These are phyloP conservation scores for Rachicladosporium sp. DNA, from an alignment of 2,329 filamentous ascomycete genomes.

Conservation along the genomic window DNA sequence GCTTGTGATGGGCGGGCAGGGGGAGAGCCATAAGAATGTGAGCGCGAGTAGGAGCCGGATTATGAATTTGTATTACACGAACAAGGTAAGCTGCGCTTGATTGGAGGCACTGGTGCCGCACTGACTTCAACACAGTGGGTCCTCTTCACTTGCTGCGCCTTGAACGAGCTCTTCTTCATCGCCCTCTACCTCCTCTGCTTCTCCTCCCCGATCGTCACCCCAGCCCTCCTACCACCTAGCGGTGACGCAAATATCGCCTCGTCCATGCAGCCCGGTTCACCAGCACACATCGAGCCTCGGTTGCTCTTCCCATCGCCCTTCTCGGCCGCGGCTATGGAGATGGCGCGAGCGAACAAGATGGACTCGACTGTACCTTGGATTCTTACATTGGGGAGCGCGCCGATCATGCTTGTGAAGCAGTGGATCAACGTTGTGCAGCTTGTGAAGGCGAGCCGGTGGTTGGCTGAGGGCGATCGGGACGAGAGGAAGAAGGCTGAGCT, in stretches of 20 bases:
- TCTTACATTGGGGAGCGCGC: conserved; percentile 65
- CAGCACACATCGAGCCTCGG: conserved; percentile 55
- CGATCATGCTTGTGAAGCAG: conserved; percentile 86
- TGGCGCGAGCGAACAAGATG: conserved; percentile 80
- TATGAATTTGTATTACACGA: conserved; percentile 91
- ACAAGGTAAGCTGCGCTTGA: conserved; percentile 75
- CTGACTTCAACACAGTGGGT: conserved; percentile 62
- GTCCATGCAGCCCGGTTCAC: conserved; percentile 47
- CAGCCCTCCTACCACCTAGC: conserved; percentile 58
- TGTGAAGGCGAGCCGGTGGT: conserved; percentile 80
- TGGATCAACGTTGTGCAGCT: conserved; percentile 89
- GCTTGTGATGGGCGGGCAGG: conserved; percentile 69
- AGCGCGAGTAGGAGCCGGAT: conserved; percentile 79
- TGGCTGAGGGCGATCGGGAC: conserved; percentile 71
- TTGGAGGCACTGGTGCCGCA: conserved; percentile 79
- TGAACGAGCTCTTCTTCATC: conserved; percentile 98
- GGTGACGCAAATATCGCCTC: conserved; percentile 28
- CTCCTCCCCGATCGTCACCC: conserved; percentile 77
- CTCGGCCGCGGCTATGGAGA: conserved; percentile 82
- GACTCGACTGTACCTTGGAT: conserved; percentile 57
- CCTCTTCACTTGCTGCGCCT: conserved; percentile 75
- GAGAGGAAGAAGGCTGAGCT: conserved; percentile 16
- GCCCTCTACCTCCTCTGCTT: conserved; percentile 95
- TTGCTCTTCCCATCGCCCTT: conserved; percentile 80
- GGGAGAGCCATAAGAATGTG: conserved; percentile 83